Percentiles rank a stretch among this genome's conserved stretches.
These are phyloP conservation scores for Naganishia antarctica DNA, from an alignment of 768 basidiomycete species.

Conservation along the genomic window DNA sequence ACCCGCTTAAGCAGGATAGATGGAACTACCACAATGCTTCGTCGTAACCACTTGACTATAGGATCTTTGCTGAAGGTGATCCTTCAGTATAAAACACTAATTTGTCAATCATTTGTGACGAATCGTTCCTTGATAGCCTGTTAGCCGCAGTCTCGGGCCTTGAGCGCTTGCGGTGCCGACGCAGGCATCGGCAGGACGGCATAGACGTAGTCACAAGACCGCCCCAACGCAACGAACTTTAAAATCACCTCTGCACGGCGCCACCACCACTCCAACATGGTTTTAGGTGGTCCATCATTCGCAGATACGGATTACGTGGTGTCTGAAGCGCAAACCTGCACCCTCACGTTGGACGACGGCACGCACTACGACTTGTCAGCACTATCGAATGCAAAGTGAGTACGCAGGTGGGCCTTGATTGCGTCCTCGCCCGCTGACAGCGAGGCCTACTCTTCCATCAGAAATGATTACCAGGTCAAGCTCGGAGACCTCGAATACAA, in stretches of 20 bases:
- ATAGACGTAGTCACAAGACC: no score
- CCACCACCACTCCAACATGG: neutral
- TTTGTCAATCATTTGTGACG: neutral
- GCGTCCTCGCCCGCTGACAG: no score
- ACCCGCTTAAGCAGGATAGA: conserved; percentile 15
- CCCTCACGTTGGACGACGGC: conserved; percentile 41
- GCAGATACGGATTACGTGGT: neutral
- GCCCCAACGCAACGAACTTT: no score
- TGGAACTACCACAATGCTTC: conserved; percentile 12
- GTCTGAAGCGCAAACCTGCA: conserved; percentile 35
- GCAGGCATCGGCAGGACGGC: no score
- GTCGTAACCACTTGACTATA: conserved; percentile 22
- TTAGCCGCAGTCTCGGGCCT: no score
- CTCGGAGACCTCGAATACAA: conserved; percentile 40
- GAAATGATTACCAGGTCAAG: conserved; percentile 24
- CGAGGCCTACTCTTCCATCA: neutral
- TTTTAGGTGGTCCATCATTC: neutral
- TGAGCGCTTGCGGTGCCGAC: no score
- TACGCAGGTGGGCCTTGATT: conserved; percentile 14
- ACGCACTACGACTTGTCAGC: conserved; percentile 47
- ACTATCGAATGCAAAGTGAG: conserved; percentile 37
- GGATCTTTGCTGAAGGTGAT: neutral
- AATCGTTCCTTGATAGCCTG: neutral
- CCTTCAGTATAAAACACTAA: neutral
- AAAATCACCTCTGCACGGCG: no score